Conservation (phyloP, 805 yeast genomes). For the Ogataea neopini region DNA sequence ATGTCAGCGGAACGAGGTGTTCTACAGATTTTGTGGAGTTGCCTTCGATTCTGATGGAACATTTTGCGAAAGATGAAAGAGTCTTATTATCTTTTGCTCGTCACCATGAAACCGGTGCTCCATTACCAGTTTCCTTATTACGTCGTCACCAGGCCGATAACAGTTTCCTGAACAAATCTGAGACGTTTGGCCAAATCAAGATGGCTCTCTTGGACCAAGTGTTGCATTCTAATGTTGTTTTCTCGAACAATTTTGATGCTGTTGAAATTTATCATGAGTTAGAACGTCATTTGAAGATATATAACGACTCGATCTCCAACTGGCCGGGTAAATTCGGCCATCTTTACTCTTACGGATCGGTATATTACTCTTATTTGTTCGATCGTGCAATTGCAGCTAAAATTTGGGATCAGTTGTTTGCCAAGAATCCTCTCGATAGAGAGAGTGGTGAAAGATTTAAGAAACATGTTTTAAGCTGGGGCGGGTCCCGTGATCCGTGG, state of each 20-base stretch:
- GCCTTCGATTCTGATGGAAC: slow-evolving; percentile 96
- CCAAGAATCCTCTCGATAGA: slow-evolving; percentile 65
- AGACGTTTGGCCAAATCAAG: slow-evolving; percentile 81
- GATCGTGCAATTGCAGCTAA: slow-evolving; percentile 91
- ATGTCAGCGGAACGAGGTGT: slow-evolving; percentile 92
- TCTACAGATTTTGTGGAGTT: slow-evolving; percentile 95
- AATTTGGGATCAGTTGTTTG: slow-evolving; percentile 76
- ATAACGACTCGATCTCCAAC: slow-evolving; percentile 67
- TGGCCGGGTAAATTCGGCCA: slow-evolving; percentile 98
- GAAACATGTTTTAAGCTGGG: slow-evolving; percentile 79
- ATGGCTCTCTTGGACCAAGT: slow-evolving; percentile 88
- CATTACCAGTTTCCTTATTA: slow-evolving; percentile 53
- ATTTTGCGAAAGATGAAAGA: slow-evolving; percentile 78
- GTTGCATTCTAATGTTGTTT: slow-evolving; percentile 54
- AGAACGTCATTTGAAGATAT: slow-evolving; percentile 58
- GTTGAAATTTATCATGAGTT: slow-evolving; percentile 64
- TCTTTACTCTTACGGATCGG: slow-evolving; percentile 88
- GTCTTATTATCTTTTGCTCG: slow-evolving; percentile 73
- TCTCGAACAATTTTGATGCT: slow-evolving; percentile 51
- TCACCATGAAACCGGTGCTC: slow-evolving; percentile 67
- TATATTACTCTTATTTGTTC: slow-evolving; percentile 86
- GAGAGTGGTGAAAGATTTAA: slow-evolving; percentile 76
- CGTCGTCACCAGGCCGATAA: slow-evolving; percentile 52
- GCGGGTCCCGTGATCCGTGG: slow-evolving; percentile 93
- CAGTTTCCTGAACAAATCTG: slow-evolving; percentile 61